Evolutionary conservation across 768 basidiomycete genomes (phyloP).

Genomic region (Hypholoma sublateritium): DNA sequence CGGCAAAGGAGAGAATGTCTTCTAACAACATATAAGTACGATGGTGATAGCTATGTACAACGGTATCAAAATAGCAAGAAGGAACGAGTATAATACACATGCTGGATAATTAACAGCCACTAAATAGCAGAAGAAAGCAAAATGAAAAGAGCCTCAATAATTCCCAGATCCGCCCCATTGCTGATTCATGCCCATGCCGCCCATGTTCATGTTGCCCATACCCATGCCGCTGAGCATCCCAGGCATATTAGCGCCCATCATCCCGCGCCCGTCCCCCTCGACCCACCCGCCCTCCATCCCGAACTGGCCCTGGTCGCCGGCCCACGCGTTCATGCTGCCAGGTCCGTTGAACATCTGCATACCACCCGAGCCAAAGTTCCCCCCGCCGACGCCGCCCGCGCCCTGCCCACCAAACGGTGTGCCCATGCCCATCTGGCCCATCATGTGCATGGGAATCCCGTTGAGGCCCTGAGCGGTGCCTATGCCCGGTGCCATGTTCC

Average conservation of each 20-base stretch:
- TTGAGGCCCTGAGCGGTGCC: constrained; percentile 9
- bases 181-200: constrained; percentile 17
- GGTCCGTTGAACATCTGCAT: constrained; percentile 9
- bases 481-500: not conserved
- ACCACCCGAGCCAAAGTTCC: constrained; percentile 19
- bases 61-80: constrained; percentile 3
- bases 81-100: not conserved
- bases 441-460: constrained; percentile 21
- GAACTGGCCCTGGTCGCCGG: constrained; percentile 14
- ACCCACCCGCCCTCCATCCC: constrained; percentile 21
- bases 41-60: not conserved
- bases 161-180: constrained; percentile 22
- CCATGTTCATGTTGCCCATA: constrained; percentile 21
- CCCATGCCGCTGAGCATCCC: constrained; percentile 18
- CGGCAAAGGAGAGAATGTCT: not conserved
- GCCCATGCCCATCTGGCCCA: constrained; percentile 36
- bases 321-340: constrained; percentile 14
- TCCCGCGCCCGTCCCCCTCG: constrained; percentile 20
- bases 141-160: constrained; percentile 6
- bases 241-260: constrained; percentile 17
- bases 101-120: not conserved
- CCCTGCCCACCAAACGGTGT: constrained; percentile 8
- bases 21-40: not conserved
- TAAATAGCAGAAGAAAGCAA: not conserved
- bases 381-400: constrained; percentile 25